phyloP scores from a whole-genome alignment of 441 rosid species.

The Sinapis alba region DNA sequence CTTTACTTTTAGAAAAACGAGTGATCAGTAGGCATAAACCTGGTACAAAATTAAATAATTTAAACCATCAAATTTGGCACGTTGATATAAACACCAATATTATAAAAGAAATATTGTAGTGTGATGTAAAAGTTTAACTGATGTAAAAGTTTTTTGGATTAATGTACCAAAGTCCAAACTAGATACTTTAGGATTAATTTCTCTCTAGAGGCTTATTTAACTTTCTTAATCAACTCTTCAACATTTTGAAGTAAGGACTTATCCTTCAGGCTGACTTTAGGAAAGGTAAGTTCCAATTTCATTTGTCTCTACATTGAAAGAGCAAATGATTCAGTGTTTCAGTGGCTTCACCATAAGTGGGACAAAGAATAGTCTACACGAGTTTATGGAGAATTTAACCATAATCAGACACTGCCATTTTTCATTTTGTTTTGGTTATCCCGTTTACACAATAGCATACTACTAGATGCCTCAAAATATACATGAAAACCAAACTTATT shows the following conservation, averaged over 20 bases:
- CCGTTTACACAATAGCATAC: background rate
- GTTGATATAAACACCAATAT: too few relatives aligned
- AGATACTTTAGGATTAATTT: background rate
- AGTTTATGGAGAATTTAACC: background rate
- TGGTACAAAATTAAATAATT: too few relatives aligned
- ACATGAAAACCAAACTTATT: slow-evolving; percentile 4
- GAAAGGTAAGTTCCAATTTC: background rate
- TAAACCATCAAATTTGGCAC: too few relatives aligned
- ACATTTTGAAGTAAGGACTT: background rate
- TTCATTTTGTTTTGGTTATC: too few relatives aligned
- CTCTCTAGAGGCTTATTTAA: background rate
- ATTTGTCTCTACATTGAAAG: background rate
- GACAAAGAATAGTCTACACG: background rate
- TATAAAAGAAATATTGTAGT: too few relatives aligned
- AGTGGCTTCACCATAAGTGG: background rate
- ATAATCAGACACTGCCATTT: too few relatives aligned
- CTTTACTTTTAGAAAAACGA: too few relatives aligned
- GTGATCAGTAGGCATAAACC: too few relatives aligned
- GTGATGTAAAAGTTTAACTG: too few relatives aligned
- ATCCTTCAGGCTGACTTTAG: background rate
- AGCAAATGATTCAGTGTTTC: background rate
- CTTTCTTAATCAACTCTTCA: background rate
- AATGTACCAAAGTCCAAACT: background rate
- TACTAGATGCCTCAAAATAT: background rate
- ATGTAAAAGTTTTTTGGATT: too few relatives aligned